Base-by-base conservation (phyloP, 2,329 filamentous ascomycete species). In the Colletotrichum sp. region DNA sequence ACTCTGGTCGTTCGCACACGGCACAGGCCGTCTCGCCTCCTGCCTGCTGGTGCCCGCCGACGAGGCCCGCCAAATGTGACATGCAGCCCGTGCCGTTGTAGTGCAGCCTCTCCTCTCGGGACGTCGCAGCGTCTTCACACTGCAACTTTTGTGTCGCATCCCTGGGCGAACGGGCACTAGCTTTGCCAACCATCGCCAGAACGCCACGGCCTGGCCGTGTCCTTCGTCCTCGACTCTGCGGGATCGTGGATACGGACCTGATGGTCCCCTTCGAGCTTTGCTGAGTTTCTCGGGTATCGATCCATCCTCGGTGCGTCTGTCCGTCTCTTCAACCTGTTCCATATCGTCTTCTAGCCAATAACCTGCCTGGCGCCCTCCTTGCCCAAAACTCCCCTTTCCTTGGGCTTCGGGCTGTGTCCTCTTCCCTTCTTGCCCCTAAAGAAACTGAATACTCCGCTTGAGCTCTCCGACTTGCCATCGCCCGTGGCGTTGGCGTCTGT, bases 361-460 rank as follows among this genome's bases (percentile, higher is more conserved):
- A 96, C 91, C 78, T 95, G 93, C 83, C 97, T 90, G 13, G 97
- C 96, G 19, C 97, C 97, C 84, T 99, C 96, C 83, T 99, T 99
- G 73, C 97, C 97, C 75, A 99, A 83, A 9, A 99, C 96, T 75
- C 97, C 97, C 71, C 95, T 92, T 86, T 99, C 96, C 84, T 95
- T 96, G 30, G 96, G 96, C 87, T 98, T 98, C 2, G 97, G 97
- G 83, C 96, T 98, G 84, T 96, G 93, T 71, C 96, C 95, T 78
- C 96, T 90, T 32, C 96, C 95, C 87, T 95, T 98, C 87, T 98
- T 98, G 81, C 96, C 90, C 78, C 92, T 95, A 77, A 99, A 88
- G 84, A 99, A 98, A 2, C 95, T 95, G 79, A 99, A 93, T 90
- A 98, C 96, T 69, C 96, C 95, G 22, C 93, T 92, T n/a, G 92